Conservation (phyloP, 139 green algal genomes). For the Haematococcus lacustris region DNA sequence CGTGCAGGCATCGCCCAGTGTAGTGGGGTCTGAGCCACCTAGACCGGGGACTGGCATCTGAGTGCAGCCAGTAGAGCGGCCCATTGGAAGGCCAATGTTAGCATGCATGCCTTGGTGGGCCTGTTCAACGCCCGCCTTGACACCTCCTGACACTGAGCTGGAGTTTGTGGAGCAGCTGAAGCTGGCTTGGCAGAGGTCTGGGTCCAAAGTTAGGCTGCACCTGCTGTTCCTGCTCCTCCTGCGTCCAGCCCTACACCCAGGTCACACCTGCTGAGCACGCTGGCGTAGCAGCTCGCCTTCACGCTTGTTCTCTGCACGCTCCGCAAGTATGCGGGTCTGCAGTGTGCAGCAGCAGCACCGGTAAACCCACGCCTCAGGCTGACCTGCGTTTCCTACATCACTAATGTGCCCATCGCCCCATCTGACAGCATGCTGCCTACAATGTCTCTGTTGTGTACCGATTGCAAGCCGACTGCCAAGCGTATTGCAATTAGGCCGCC, state of each 20-base stretch:
- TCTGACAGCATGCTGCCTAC: no score
- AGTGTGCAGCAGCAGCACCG: constrained; percentile 16
- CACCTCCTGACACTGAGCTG: neutral
- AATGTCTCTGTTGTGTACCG: no score
- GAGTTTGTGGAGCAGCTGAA: neutral
- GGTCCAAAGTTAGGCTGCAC: neutral
- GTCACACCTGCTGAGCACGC: constrained; percentile 21
- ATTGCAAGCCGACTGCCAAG: no score
- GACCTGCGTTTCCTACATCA: no score
- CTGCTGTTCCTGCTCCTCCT: constrained; percentile 7
- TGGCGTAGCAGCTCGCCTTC: constrained; percentile 32
- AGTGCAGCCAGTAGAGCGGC: no score
- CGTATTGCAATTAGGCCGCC: no score
- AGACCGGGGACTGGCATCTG: no score
- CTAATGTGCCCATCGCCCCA: no score
- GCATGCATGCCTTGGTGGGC: neutral
- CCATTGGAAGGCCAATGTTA: neutral
- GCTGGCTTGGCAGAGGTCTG: neutral
- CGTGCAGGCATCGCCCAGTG: no score
- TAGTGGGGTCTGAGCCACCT: no score
- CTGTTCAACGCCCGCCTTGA: neutral
- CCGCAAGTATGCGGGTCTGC: constrained; percentile 27
- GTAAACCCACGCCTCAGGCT: neutral
- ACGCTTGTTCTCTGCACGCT: constrained; percentile 28
- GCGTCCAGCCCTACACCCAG: neutral